Percentiles rank a stretch among this genome's conserved stretches.
phyloP scores from a whole-genome alignment of 2,329 filamentous ascomycete species.

The Harringtonia aguacate region DNA sequence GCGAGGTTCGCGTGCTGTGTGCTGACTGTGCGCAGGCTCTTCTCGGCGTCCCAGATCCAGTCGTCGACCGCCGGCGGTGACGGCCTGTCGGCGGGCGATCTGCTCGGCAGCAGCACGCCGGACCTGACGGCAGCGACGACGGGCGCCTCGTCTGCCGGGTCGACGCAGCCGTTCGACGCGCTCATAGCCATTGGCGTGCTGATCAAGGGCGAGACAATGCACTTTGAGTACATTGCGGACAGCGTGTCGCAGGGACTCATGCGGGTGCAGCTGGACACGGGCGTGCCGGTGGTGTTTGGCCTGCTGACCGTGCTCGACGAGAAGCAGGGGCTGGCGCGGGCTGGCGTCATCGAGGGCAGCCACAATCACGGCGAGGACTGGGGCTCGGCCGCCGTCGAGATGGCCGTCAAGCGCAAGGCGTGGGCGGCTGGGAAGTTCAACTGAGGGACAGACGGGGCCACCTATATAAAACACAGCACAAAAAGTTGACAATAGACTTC shows the following conservation, averaged over 20 bases:
- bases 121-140: constrained; percentile 64
- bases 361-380: constrained; percentile 98
- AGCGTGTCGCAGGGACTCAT: constrained; percentile 85
- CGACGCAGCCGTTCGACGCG: constrained; percentile 69
- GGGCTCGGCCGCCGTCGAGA: constrained; percentile 88
- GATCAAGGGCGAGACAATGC: constrained; percentile 98
- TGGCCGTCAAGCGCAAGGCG: constrained; percentile 75
- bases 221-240: constrained; percentile 97
- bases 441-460: not conserved
- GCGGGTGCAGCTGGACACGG: constrained; percentile 82
- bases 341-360: constrained; percentile 55
- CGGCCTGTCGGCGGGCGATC: constrained; percentile 58
- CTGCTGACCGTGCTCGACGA: constrained; percentile 82
- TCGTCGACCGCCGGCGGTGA: constrained; percentile 51
- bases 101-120: constrained; percentile 54
- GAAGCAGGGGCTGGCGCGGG: constrained; percentile 75
- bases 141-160: constrained; percentile 18
- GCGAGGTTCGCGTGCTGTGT: no score
- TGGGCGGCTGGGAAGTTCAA: constrained; percentile 64
- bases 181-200: constrained; percentile 92
- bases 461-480: not conserved
- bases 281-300: constrained; percentile 85
- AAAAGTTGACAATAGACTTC: no score
- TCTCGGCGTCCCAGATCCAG: constrained; percentile 78
- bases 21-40: no score